Evolutionary conservation across 768 basidiomycete species (phyloP), one percentile per base, ranked within the genome.

Genomic region (Mycena capillaripes): DNA sequence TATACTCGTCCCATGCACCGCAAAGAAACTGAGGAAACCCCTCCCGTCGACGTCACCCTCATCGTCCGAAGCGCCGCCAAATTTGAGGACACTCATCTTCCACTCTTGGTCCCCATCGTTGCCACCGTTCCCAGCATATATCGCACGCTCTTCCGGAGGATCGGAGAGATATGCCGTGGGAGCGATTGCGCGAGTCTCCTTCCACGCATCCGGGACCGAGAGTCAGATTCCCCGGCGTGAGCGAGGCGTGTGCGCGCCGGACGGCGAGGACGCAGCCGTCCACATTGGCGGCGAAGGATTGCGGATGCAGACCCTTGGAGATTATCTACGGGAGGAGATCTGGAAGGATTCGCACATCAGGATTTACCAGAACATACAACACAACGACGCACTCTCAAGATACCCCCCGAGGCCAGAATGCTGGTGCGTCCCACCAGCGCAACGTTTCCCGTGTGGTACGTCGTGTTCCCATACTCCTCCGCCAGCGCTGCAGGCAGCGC

Each of bases 331-430:
- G n/a, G n/a, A 95, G 88, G 36, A 95, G 86, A 77, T 94, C 72
- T 70, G 46, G 38, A 32, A 3, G 14, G 21, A 32, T 32, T 55
- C 29, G 21, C 6, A 17, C 14, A n/a, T 29, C 4, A 34, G 34
- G 29, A 21, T 9, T 36, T 12, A 29, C 25, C 32, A 68, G 23
- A 68, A 30, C 2, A 48, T 52, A 42, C 5, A n/a, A 2, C n/a
- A n/a, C n/a, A n/a, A n/a, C n/a, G n/a, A 66, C 72, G 29, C 21
- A 73, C 68, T 88, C 84, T 95, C 92, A 40, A 92, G 84, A 80
- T 94, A n/a, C n/a, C n/a, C n/a, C n/a, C n/a, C n/a, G n/a, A n/a
- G n/a, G 95, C 1, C 93, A 93, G 91, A 84, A 79, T 95, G 94
- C 73, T 90, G 88, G 76, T 95, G 94, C 1, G 93, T 95, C 50